phyloP scores from a whole-genome alignment of 1,284 basidiomycete species.

The Austroboletus niveus region DNA sequence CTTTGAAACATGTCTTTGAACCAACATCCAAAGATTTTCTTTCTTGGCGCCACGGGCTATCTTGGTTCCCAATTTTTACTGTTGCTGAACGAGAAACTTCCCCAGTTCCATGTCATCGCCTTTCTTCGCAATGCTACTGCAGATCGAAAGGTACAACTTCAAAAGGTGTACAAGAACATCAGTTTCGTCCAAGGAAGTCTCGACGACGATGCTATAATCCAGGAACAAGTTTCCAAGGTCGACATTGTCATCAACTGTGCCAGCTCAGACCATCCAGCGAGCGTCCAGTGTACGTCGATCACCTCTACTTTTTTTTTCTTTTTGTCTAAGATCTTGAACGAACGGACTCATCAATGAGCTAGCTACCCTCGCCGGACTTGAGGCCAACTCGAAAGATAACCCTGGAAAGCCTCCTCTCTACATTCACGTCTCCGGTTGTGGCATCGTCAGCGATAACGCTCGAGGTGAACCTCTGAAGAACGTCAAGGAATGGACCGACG shows the following conservation, averaged over 20 bases:
- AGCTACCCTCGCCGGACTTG: constrained; percentile 41
- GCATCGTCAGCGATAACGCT: constrained; percentile 39
- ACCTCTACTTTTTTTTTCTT: neutral
- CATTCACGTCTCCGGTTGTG: constrained; percentile 42
- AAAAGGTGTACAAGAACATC: constrained; percentile 32
- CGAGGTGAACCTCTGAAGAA: constrained; percentile 35
- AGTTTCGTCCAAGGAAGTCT: constrained; percentile 38
- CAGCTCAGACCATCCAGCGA: constrained; percentile 39
- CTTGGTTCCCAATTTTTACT: constrained; percentile 40
- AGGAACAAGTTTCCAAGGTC: constrained; percentile 33
- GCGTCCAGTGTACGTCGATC: constrained; percentile 32
- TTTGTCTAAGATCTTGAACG: neutral
- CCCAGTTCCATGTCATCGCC: constrained; percentile 33
- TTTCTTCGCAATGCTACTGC: constrained; percentile 35
- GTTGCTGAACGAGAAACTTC: constrained; percentile 31
- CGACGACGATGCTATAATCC: constrained; percentile 36
- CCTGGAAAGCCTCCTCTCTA: constrained; percentile 40
- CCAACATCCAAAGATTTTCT: constrained; percentile 32
- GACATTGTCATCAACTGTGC: constrained; percentile 40
- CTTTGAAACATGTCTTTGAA: constrained; percentile 8
- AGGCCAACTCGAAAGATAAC: constrained; percentile 34
- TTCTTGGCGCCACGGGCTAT: constrained; percentile 46
- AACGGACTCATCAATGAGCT: neutral
- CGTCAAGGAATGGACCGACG: constrained; percentile 36
- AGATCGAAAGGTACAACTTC: constrained; percentile 30